phyloP scores from a whole-genome alignment of 1,284 basidiomycete species.

The Fomitopsis pinicola region DNA sequence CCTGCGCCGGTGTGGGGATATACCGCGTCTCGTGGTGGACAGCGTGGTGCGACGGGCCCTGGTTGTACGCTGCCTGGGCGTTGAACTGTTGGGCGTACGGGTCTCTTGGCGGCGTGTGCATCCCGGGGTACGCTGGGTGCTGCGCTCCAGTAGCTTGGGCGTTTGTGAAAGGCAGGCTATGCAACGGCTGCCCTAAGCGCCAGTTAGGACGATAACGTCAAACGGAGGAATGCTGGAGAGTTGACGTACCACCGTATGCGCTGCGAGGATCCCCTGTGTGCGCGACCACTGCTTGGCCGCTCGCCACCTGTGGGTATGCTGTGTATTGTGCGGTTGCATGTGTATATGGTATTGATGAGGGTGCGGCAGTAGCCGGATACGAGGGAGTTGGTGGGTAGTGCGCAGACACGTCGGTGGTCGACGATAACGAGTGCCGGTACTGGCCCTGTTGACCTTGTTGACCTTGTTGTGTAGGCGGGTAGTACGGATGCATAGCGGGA shows the following conservation, averaged over 20 bases:
- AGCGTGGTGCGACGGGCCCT: slow-evolving; percentile 12
- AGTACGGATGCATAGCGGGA: not conserved
- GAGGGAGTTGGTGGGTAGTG: not conserved
- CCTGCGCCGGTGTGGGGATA: slow-evolving; percentile 22
- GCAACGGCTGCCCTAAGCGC: slow-evolving; percentile 12
- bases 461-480: not conserved
- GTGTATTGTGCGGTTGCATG: not conserved
- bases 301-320: not conserved
- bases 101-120: not conserved
- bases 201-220: not conserved
- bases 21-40: slow-evolving; percentile 17
- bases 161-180: slow-evolving; percentile 15
- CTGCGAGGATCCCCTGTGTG: slow-evolving; percentile 5
- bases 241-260: not conserved
- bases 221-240: not conserved
- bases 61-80: slow-evolving; percentile 5
- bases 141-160: not conserved
- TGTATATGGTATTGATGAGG: not conserved
- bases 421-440: not conserved
- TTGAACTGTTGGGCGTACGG: slow-evolving; percentile 3
- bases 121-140: not conserved
- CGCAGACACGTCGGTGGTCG: not conserved
- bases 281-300: slow-evolving; percentile 4
- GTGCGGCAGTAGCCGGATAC: not conserved
- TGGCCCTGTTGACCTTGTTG: not conserved